These are phyloP conservation scores for Plectranthus barbatus DNA, from an alignment of 257 asterid genomes.

Conservation along the genomic window DNA sequence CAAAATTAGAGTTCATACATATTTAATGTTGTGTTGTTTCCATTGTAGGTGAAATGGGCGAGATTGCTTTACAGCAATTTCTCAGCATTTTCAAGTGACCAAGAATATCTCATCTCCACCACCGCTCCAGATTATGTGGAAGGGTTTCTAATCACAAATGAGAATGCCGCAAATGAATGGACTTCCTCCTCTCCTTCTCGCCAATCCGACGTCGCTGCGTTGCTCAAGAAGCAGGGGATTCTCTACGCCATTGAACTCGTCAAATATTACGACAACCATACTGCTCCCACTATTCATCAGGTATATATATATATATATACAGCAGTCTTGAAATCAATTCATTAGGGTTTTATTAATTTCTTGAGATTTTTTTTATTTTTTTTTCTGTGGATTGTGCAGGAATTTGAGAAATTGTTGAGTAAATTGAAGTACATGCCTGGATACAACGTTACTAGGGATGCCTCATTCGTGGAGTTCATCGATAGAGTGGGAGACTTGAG, in stretches of 20 bases:
- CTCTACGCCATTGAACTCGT: slow-evolving; percentile 46
- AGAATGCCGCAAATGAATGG: slow-evolving; percentile 25
- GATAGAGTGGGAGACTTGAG: slow-evolving; percentile 18
- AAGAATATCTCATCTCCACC: slow-evolving; percentile 30
- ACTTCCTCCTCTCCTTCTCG: slow-evolving; percentile 27
- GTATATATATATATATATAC: slow-evolving; percentile 11
- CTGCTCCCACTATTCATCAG: slow-evolving; percentile 22
- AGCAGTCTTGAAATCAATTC: too few species aligned
- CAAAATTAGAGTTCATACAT: too few species aligned
- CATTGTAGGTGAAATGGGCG: slow-evolving; percentile 33
- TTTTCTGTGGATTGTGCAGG: slow-evolving; percentile 4
- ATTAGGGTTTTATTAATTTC: too few species aligned
- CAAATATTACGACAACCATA: slow-evolving; percentile 38
- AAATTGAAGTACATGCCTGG: slow-evolving; percentile 22
- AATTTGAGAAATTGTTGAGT: slow-evolving; percentile 16
- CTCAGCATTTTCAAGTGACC: slow-evolving; percentile 26
- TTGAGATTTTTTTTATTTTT: too few species aligned
- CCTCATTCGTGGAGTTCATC: slow-evolving; percentile 19
- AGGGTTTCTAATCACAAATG: slow-evolving; percentile 31
- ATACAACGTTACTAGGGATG: slow-evolving; percentile 17
- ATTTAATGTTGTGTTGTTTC: too few species aligned
- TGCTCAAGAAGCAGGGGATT: slow-evolving; percentile 26
- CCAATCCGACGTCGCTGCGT: slow-evolving; percentile 21
- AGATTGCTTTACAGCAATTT: slow-evolving; percentile 31
- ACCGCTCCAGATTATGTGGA: slow-evolving; percentile 30